Percentiles rank a stretch among this genome's conserved stretches.
phyloP scores from a whole-genome alignment of 1,284 basidiomycete species.

The Trichosporon sp. region DNA sequence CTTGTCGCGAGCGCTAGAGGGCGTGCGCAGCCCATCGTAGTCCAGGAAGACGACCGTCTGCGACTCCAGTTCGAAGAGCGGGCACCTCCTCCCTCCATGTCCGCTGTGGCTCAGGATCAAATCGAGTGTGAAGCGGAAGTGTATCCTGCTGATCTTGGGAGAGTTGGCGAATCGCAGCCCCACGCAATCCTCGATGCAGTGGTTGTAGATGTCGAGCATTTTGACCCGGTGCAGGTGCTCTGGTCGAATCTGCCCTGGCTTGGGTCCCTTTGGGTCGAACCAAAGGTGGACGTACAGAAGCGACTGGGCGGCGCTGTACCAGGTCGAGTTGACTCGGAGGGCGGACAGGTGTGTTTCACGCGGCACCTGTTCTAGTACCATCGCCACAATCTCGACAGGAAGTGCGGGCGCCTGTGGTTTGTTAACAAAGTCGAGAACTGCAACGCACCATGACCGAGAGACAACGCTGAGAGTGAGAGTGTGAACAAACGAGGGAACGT shows the following conservation, averaged over 20 bases:
- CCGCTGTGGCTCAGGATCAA: background rate
- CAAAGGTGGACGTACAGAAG: background rate
- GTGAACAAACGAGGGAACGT: background rate
- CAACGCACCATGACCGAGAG: background rate
- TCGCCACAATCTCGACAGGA: background rate
- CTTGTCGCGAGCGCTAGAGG: background rate
- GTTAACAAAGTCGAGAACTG: background rate
- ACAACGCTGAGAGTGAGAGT: background rate
- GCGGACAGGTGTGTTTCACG: background rate
- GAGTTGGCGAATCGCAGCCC: background rate
- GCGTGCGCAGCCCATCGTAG: background rate
- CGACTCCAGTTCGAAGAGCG: background rate
- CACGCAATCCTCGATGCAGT: background rate
- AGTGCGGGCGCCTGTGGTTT: background rate
- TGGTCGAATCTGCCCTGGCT: background rate
- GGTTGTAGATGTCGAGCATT: background rate
- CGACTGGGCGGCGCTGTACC: background rate
- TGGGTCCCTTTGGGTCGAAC: background rate
- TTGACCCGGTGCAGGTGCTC: background rate
- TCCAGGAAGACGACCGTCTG: background rate
- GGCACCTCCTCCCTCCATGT: background rate
- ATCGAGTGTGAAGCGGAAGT: background rate
- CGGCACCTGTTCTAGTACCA: background rate
- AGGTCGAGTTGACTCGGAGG: background rate
- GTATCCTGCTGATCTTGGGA: background rate